phyloP scores from a whole-genome alignment of 352 stramenopile genomes.

The Phytophthora kernoviae region DNA sequence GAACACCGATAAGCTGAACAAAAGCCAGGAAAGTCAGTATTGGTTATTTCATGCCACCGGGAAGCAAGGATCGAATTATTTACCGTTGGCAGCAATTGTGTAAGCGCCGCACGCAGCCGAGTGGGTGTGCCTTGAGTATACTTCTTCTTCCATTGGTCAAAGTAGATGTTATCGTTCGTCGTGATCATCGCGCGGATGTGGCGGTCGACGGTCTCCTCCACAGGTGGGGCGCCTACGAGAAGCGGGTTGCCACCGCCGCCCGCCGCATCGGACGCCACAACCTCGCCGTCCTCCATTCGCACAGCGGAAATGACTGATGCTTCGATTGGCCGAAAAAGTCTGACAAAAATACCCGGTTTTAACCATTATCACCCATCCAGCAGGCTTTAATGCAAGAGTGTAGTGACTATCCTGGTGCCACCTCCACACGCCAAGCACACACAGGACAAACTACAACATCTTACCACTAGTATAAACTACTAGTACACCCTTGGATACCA shows the following conservation, averaged over 20 bases:
- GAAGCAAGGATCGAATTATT: slow-evolving; percentile 6
- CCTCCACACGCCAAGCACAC: too few relatives aligned
- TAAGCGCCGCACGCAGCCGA: slow-evolving; percentile 47
- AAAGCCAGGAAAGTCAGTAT: not conserved
- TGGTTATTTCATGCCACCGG: not conserved
- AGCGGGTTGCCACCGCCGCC: slow-evolving; percentile 24
- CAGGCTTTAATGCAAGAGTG: too few relatives aligned
- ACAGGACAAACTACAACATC: too few relatives aligned
- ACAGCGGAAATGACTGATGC: not conserved
- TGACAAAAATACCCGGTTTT: not conserved
- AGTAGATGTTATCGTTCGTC: slow-evolving; percentile 33
- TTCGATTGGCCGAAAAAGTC: too few relatives aligned
- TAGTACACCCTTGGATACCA: not conserved
- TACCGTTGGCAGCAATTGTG: slow-evolving; percentile 56
- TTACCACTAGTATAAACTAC: too few relatives aligned
- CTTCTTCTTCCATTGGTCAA: slow-evolving; percentile 59
- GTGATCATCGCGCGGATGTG: slow-evolving; percentile 42
- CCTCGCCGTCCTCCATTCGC: slow-evolving; percentile 22
- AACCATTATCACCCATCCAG: too few relatives aligned
- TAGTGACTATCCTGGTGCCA: too few relatives aligned
- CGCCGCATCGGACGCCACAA: not conserved
- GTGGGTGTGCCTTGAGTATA: slow-evolving; percentile 32
- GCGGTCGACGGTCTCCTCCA: slow-evolving; percentile 37
- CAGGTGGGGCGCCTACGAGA: slow-evolving; percentile 24
- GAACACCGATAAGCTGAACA: slow-evolving; percentile 61